Base-by-base conservation (phyloP, 345 rosid genomes). In the Populus nigra region DNA sequence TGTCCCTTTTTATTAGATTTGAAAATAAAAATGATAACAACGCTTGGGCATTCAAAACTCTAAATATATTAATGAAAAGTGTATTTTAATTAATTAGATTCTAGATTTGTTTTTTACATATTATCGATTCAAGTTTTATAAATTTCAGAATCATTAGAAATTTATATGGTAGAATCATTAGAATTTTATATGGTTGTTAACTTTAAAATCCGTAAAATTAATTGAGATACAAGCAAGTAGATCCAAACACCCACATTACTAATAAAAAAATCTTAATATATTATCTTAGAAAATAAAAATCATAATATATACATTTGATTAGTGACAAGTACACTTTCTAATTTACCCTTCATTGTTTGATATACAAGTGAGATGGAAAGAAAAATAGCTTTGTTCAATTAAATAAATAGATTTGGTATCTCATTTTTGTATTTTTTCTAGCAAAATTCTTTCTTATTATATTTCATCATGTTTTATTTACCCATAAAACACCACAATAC, bases 191-290 rank as follows among this genome's bases (percentile, higher is more conserved):
- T 33, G 0, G 0, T 33, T 0, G 0, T 33, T 33, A 31, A 31
- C 4, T 33, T 33, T 0, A 33, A 0, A 33, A 33, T 0, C 0
- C 0, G 0, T 4, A 0, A 4, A 0, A 33, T 33, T 33, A 33
- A 0, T 33, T 0, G 0, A 33, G 5, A 0, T 33, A 0, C 5
- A 33, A 0, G 0, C 0, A 33, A 33, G 0, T 0, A 4, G 0
- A 4, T 0, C 0, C 0, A 0, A 0, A 33, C 0, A 33, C 10
- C 45, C 0, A 33, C 0, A 0, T 33, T 33, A 33, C 4, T 3
- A 33, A 33, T 33, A 33, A 33, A 33, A 33, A 33, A 33, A 33
- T 33, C 5, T 0, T 33, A 33, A 4, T 33, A 33, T 33, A 33
- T 41, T 3, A 41, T 41, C 15, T 10, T 41, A 41, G 3, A 41